Base-by-base conservation (phyloP, 345 rosid species). In the Passiflora organensis region DNA sequence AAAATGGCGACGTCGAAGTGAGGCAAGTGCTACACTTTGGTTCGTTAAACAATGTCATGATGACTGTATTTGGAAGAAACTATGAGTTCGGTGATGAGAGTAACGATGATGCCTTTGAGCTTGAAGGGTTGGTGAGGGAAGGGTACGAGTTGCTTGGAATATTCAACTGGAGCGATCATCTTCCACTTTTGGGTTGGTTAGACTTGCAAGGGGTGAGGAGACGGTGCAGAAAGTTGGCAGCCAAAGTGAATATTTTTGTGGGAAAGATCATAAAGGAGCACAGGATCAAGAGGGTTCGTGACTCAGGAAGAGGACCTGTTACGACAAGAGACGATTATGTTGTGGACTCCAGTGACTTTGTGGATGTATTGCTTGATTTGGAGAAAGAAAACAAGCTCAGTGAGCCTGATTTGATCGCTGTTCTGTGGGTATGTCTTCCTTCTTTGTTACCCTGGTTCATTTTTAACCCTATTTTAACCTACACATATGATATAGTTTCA, bases 161-260 rank as follows among this genome's bases (percentile, higher is more conserved):
- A 18, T 87, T 87, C 55, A 90, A 90, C 39, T 89, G 93, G 95
- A 73, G 90, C 45, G 97, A 89, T 43, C 97, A 86, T 72, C 84
- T 86, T 59, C 83, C 93, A n/a, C 2, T 76, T 13, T 28, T 89
- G 55, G 70, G 86, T 19, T 78, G 73, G 79, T 57, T 89, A 18
- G 97, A 87, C 59, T 71, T 77, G 59, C 97, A 84, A 68, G 88
- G 95, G 10, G 87, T 87, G 53, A 77, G 91, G 73, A 79, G 66
- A 72, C 81, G 85, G 53, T 78, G 95, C 32, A 75, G 72, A 48
- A 73, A 54, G 6, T 68, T 87, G 67, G 81, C 69, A 22, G 51
- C 55, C 6, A 72, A 74, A 51, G 97, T 91, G 17, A 82, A 77
- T 53, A 62, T 64, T 8, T 87, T 77, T 54, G 96, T 87, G 12